Evolutionary conservation across 2,329 filamentous ascomycete genomes (phyloP).

Genomic region (Chlorencoelia australis): DNA sequence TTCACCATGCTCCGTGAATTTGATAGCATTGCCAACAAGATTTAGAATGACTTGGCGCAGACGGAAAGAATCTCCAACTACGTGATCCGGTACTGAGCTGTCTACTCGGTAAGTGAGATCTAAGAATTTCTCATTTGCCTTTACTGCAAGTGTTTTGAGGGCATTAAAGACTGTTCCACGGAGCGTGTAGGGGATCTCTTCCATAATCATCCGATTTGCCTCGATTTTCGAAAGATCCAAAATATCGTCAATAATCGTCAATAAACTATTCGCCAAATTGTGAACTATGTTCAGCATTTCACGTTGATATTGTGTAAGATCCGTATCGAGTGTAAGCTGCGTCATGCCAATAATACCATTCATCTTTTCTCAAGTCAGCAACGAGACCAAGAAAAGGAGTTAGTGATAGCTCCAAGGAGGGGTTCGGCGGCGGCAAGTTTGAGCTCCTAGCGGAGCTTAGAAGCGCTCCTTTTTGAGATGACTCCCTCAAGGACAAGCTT

Average conservation of each 20-base stretch:
- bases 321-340: conserved; percentile 87
- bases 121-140: conserved; percentile 90
- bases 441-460: too few species aligned
- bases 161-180: conserved; percentile 95
- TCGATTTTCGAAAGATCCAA: conserved; percentile 74
- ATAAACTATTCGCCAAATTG: conserved; percentile 85
- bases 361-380: conserved; percentile 3
- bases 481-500: conserved; percentile 1
- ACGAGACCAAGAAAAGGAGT: background rate
- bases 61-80: conserved; percentile 93
- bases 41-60: conserved; percentile 95
- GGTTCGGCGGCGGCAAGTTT: too few species aligned
- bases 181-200: conserved; percentile 92
- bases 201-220: conserved; percentile 95
- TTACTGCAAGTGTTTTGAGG: conserved; percentile 90
- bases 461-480: too few species aligned
- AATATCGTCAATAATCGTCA: conserved; percentile 92
- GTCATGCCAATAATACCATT: conserved; percentile 55
- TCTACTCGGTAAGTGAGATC: conserved; percentile 91
- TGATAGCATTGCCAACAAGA: conserved; percentile 95
- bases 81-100: conserved; percentile 85
- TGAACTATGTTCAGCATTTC: conserved; percentile 99
- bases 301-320: conserved; percentile 87
- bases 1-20: conserved; percentile 94
- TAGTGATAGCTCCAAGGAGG: too few species aligned